These are phyloP conservation scores for Melanomma pulvis-pyrius DNA, from an alignment of 495 filamentous ascomycete species.

Conservation along the genomic window DNA sequence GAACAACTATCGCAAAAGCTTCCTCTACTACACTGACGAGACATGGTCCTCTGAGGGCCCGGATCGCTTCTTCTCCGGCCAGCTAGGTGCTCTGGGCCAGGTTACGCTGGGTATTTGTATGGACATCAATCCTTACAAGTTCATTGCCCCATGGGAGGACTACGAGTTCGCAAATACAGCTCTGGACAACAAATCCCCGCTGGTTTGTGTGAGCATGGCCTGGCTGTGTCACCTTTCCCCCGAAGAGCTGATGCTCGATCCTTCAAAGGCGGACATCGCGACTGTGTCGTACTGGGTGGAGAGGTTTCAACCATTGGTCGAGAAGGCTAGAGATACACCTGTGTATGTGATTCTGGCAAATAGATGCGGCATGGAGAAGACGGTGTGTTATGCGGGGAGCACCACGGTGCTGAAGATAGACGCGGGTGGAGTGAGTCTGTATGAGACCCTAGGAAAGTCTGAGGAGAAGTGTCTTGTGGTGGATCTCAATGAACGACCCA, in stretches of 20 bases:
- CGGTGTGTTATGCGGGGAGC: constrained; percentile 79
- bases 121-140: constrained; percentile 81
- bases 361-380: constrained; percentile 70
- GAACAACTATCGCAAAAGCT: constrained; percentile 84
- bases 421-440: constrained; percentile 66
- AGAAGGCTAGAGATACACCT: constrained; percentile 54
- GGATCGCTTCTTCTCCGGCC: constrained; percentile 60
- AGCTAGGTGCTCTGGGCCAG: constrained; percentile 46
- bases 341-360: constrained; percentile 84
- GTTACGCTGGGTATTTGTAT: constrained; percentile 88
- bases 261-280: constrained; percentile 68
- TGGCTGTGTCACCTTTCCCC: constrained; percentile 68
- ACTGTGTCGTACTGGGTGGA: constrained; percentile 91
- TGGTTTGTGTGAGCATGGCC: constrained; percentile 85
- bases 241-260: constrained; percentile 50
- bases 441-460: constrained; percentile 66
- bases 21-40: constrained; percentile 90
- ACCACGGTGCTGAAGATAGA: constrained; percentile 78
- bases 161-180: constrained; percentile 87
- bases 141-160: constrained; percentile 71
- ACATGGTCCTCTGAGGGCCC: constrained; percentile 83
- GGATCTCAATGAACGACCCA: constrained; percentile 53
- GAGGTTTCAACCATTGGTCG: constrained; percentile 73
- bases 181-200: constrained; percentile 63
- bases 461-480: constrained; percentile 67